phyloP scores from a whole-genome alignment of 73 alveolate genomes.

The Stentor roeselii region DNA sequence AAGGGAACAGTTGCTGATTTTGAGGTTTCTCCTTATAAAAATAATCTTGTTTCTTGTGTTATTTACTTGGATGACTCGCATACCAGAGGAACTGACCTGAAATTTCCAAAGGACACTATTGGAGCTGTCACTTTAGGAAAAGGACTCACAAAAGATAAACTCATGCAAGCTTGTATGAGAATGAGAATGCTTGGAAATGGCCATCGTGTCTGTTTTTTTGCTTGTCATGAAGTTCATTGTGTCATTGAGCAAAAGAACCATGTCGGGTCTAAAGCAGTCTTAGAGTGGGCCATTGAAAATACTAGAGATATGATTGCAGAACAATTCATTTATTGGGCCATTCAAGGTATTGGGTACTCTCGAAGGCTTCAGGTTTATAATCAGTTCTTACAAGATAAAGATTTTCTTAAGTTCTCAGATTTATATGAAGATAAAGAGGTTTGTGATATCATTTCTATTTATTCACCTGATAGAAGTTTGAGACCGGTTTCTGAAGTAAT shows the following conservation, averaged over 20 bases:
- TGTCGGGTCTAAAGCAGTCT: not conserved
- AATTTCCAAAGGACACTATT: conserved; percentile 31
- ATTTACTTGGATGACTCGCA: conserved; percentile 48
- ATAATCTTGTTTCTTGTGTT: conserved; percentile 20
- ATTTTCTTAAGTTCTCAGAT: not conserved
- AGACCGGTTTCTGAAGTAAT: too few species aligned
- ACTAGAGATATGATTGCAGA: too few species aligned
- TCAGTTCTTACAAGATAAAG: too few species aligned
- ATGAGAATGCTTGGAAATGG: conserved; percentile 38
- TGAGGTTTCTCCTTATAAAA: not conserved
- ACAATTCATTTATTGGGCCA: not conserved
- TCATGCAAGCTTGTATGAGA: conserved; percentile 48
- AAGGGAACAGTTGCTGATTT: not conserved
- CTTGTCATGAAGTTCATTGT: conserved; percentile 28
- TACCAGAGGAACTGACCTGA: conserved; percentile 48
- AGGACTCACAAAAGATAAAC: conserved; percentile 40
- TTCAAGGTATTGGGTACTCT: not conserved
- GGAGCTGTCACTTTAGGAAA: conserved; percentile 44
- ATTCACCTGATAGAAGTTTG: not conserved
- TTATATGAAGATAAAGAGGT: not conserved
- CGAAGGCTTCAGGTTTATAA: not conserved
- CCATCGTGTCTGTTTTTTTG: conserved; percentile 30
- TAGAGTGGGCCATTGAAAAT: not conserved
- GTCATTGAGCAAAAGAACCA: not conserved
- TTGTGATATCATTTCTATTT: not conserved